Base-by-base conservation (phyloP, 2,329 filamentous ascomycete species). In the Claviceps sp. region DNA sequence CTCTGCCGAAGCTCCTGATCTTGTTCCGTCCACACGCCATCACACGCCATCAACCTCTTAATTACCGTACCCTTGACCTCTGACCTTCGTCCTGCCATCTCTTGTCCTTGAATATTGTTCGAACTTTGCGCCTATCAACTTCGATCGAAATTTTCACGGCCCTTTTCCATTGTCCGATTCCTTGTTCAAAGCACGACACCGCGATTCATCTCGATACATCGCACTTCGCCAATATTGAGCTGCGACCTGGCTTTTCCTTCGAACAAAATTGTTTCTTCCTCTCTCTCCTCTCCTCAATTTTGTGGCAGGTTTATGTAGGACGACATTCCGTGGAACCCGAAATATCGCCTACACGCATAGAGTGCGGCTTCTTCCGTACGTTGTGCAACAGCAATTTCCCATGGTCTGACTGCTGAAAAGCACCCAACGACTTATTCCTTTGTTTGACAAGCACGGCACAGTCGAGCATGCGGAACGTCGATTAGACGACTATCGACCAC, bases 391-490 rank as follows among this genome's bases (percentile, higher is more conserved):
- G 5, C 14, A 26, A 30, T 4, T 26, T 45, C 8, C 17, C 41
- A 34, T 44, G 8, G 30, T 30, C 30, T 30, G 26, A 26, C 34
- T 19, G 43, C 24, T 17, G 6, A n/a, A 14, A 2, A 34, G 22
- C 19, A 38, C 54, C 49, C 10, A 52, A 48, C 37, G 46, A 41
- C 51, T 19, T n/a, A 4, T 42, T 41, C 34, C 19, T 34, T 44
- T 24, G 30, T 48, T 16, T 22, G 39, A 44, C 24, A 47, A 41
- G 30, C 39, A 37, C 34, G 22, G 43, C 22, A 24, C 13, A 24
- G 17, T 40, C 45, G 48, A 42, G 48, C 50, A 58, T 59, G 56
- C 55, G 52, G 58, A 58, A 57, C 56, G 47, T 39, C 40, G 41
- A 50, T 34, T 6, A 48, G 43, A 40, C 43, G 30, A 43, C 19